Evolutionary conservation across 2,329 filamentous ascomycete species (phyloP).

Genomic region (Aspergillus hiratsukae): DNA sequence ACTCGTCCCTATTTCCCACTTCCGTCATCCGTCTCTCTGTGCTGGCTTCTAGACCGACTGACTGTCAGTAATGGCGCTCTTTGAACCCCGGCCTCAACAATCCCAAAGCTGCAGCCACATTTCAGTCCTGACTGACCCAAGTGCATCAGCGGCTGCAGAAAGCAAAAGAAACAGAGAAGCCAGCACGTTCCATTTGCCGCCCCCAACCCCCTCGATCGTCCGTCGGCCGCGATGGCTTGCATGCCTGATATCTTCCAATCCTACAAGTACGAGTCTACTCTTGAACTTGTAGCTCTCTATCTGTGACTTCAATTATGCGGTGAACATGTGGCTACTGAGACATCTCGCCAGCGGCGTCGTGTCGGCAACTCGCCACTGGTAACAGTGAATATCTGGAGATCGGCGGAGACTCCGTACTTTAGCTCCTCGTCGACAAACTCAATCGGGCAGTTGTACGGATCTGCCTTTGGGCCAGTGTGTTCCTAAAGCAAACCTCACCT

Average conservation of each 20-base stretch:
- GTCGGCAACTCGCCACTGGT: neutral
- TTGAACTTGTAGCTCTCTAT: too few relatives aligned
- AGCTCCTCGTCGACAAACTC: neutral
- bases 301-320: neutral
- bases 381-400: neutral
- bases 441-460: neutral
- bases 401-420: neutral
- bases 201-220: neutral
- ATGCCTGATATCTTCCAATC: neutral
- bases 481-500: neutral
- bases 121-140: neutral
- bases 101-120: neutral
- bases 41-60: neutral
- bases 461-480: neutral
- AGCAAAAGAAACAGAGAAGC: neutral
- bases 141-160: neutral
- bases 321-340: neutral
- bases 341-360: neutral
- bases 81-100: neutral
- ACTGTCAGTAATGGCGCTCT: neutral
- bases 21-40: neutral
- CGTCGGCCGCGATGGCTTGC: neutral
- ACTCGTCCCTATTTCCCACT: neutral
- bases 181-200: neutral
- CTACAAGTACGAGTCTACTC: neutral